Evolutionary conservation across 2,329 filamentous ascomycete genomes (phyloP), one percentile per base, ranked within the genome.

Genomic region (Trichoderma sp.): DNA sequence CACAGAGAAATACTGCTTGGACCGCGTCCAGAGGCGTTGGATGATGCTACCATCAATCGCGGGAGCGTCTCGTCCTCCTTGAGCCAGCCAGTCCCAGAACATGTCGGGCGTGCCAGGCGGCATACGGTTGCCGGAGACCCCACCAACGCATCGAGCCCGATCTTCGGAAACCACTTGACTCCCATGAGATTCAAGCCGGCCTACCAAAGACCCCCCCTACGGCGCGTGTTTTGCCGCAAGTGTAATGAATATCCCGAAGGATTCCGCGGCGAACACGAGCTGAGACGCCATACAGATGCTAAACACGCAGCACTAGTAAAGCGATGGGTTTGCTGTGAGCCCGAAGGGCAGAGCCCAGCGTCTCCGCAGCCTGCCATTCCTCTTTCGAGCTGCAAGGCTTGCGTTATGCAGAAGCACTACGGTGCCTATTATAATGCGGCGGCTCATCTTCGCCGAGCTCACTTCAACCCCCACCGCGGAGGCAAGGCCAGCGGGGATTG

Each of bases 251-350:
- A 94, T 69, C 91, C 91, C 3, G 90, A 93, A 69, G 93, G 94
- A 5, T 97, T 97, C 77, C 90, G 94, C 54, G 94, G 94, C 68
- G 93, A 96, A 67, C 94, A 97, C 77, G 94, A 97, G 77, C 83
- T 93, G 58, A 84, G 90, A 66, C 85, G 91, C 67, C 91, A 94
- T 76, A 83, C 80, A 19, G 84, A 87, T 69, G 84, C 85, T 5
- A 86, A 86, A 69, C 85, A 87, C 71, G 84, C 85, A 4, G 80
- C 84, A 10, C 73, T 85, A 39, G 84, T 86, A 32, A 85, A 84
- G 74, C 79, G 84, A 73, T 87, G 84, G 84, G 81, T 87, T 19
- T 87, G 85, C 75, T 83, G 80, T 34, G 84, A 87, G 70, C 84
- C 84, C 29, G 79, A 81, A 70, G 77, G 48, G 2, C 64, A 56